Evolutionary conservation across 257 asterid species (phyloP), one percentile per base, ranked within the genome.

Genomic region (Henckelia pumila): DNA sequence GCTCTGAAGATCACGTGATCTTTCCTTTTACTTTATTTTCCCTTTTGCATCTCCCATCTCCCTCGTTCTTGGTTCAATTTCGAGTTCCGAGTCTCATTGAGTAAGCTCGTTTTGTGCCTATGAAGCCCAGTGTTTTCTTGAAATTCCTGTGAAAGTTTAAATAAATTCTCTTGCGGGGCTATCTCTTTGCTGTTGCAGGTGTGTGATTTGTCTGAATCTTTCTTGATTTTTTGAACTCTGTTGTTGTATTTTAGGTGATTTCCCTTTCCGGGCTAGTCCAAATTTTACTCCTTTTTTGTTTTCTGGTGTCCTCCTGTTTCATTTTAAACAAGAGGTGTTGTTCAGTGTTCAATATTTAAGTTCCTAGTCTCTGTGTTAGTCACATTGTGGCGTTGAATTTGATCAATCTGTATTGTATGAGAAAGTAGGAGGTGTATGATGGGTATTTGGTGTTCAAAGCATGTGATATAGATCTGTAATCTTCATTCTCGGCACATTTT

Each of bases 1-100:
- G 49, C 49, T 22, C 91, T 82, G 91, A 85, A 89, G 84, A 78
- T 77, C 97, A 90, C 94, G 97, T 90, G 97, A 64, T 78, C 73
- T 40, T 69, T 35, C 40, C 26, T 75, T 62, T 71, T 29, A 33
- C 24, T 56, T 17, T 24, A 32, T 68, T 52, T 17, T 61, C 13
- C 67, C 7, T 63, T 22, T n/a, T 69, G 55, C 8, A 65, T 56
- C 56, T 28, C 25, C 0, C 40, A 30, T 14, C 59, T 75, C 78
- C 79, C 70, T 78, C 80, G 59, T 28, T 22, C 44, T 55, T 58
- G 26, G 49, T 70, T 78, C 80, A 73, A 74, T 70, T 73, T 59
- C 47, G 49, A 24, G 66, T 35, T 55, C 71, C 69, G n/a, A 61
- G 62, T 49, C 56, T 35, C 64, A 7, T 73, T 25, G 16, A 22